phyloP scores from a whole-genome alignment of 306 rosid genomes.

The Quercus wislizeni region DNA sequence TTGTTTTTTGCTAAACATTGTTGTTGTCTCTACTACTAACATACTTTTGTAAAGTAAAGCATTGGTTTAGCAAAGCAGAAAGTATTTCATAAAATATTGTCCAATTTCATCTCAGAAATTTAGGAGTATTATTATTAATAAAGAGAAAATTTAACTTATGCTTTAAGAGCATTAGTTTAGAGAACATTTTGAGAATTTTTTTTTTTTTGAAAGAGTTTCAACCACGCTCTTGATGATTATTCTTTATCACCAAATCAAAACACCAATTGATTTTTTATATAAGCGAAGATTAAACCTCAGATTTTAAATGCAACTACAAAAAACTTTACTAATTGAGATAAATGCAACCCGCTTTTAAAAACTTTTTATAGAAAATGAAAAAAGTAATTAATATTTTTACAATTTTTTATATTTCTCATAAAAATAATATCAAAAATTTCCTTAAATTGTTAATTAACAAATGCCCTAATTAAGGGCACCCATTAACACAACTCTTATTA shows the following conservation, averaged over 20 bases:
- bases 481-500: not conserved
- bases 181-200: too few relatives aligned
- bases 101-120: slow-evolving; percentile 3
- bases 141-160: not conserved
- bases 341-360: too few relatives aligned
- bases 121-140: slow-evolving; percentile 6
- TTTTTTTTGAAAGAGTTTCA: too few relatives aligned
- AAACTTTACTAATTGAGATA: too few relatives aligned
- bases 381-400: too few relatives aligned
- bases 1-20: not conserved
- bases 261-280: fast-evolving
- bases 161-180: too few relatives aligned
- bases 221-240: too few relatives aligned
- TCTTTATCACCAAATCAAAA: fast-evolving
- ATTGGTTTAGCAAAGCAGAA: slow-evolving; percentile 18
- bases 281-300: fast-evolving
- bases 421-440: fast-evolving
- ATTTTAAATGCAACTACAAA: too few relatives aligned
- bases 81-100: not conserved
- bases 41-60: not conserved
- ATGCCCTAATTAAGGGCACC: too few relatives aligned
- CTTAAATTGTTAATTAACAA: too few relatives aligned
- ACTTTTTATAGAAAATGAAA: too few relatives aligned
- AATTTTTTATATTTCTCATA: too few relatives aligned
- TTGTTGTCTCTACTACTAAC: slow-evolving; percentile 26